Evolutionary conservation across 306 rosid genomes (phyloP).

Genomic region (Ochetophila trinervis): DNA sequence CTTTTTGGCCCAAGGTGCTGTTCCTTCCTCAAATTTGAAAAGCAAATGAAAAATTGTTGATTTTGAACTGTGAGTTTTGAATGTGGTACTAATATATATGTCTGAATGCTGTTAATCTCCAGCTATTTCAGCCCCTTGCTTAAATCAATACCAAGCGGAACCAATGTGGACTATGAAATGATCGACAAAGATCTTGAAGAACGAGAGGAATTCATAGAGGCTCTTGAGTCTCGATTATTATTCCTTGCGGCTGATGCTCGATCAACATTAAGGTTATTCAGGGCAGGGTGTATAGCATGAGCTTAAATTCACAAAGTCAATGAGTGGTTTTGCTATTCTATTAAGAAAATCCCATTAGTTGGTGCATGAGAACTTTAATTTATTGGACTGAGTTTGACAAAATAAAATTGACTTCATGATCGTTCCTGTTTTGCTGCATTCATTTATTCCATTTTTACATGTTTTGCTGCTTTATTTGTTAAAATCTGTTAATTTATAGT

Average conservation of each 20-base stretch:
- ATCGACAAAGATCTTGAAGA: conserved; percentile 69
- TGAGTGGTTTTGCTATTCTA: not conserved
- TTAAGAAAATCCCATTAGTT: not conserved
- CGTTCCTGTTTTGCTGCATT: too few species aligned
- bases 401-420: not conserved
- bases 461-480: not conserved
- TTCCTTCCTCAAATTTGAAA: not conserved
- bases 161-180: conserved; percentile 59
- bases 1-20: conserved; percentile 78
- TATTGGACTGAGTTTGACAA: too few species aligned
- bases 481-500: not conserved
- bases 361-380: not conserved
- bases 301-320: not conserved
- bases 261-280: conserved; percentile 64
- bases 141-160: conserved; percentile 54
- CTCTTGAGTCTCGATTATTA: conserved; percentile 78
- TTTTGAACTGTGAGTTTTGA: too few species aligned
- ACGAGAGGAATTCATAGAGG: conserved; percentile 61
- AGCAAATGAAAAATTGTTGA: too few species aligned
- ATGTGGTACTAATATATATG: not conserved
- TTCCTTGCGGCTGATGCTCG: conserved; percentile 93
- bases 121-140: conserved; percentile 94
- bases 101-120: conserved; percentile 28
- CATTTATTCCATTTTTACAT: not conserved
- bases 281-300: not conserved